Base-by-base conservation (phyloP, 495 filamentous ascomycete species). In the Evansstolkia leycettana region DNA sequence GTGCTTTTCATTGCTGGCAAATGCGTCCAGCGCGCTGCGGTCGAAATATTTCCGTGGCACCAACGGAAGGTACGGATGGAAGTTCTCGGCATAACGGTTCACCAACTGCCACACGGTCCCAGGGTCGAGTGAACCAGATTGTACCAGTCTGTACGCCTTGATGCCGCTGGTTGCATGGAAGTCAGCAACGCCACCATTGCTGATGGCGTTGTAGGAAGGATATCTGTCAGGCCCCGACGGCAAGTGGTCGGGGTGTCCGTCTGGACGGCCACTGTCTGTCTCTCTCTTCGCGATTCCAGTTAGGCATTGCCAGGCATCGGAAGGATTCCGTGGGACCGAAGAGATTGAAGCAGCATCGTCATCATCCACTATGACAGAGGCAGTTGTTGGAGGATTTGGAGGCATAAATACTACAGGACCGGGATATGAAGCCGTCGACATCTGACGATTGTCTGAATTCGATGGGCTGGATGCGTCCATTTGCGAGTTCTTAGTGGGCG, bases 61-160 rank as follows among this genome's bases (percentile, higher is more conserved):
- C 13, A 80, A 48, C 1, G 75, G 75, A 24, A 77, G 74, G 49
- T 72, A 78, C 4, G 72, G 73, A 46, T 80, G 73, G 41, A 75
- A 80, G 35, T 70, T 56, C 19, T 69, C 55, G 11, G 60, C 64
- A 31, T 72, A 78, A 25, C 69, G 65, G 12, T 52, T 49, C 25
- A 78, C 55, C 37, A 78, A 43, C 28, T 70, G 57, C 48, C 59
- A 66, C 10, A 76, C 59, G 5, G 61, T 64, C 11, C 50, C 54
- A 1, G 66, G 48, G 25, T 67, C 58, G 8, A 78, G 50, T 8
- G 57, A 55, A 2, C 70, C 65, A 19, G 64, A 56, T 16, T 67
- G 62, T 2, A 76, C 63, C 3, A 76, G 53, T 7, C 56, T 53
- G 38, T 78, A 76, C 0, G 65, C 57, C 23, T 63, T 41, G 47